Percentiles rank a stretch among this genome's conserved stretches.
These are phyloP conservation scores for Inga leiocalycina DNA, from an alignment of 306 rosid genomes.

Conservation along the genomic window DNA sequence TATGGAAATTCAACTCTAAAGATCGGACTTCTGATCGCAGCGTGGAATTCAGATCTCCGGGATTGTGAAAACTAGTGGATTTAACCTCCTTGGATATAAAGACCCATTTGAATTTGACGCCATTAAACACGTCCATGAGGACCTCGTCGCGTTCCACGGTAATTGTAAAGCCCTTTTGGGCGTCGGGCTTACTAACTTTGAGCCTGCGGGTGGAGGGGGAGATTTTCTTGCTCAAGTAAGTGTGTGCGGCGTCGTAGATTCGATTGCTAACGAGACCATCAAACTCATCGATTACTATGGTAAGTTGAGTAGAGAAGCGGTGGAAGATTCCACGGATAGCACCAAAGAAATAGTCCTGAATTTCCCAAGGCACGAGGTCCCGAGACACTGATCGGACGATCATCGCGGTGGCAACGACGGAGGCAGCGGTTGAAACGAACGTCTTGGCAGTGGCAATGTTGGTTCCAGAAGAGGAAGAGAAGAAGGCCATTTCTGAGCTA, in stretches of 20 bases:
- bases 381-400: slow-evolving; percentile 50
- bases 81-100: slow-evolving; percentile 38
- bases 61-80: slow-evolving; percentile 28
- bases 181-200: slow-evolving; percentile 52
- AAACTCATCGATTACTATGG: slow-evolving; percentile 66
- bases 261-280: slow-evolving; percentile 64
- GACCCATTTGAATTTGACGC: slow-evolving; percentile 57
- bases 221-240: slow-evolving; percentile 54
- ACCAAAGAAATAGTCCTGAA: slow-evolving; percentile 36
- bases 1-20: slow-evolving; percentile 56
- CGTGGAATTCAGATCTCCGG: slow-evolving; percentile 37
- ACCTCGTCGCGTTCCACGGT: slow-evolving; percentile 53
- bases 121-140: slow-evolving; percentile 49
- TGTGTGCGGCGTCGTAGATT: slow-evolving; percentile 65
- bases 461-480: slow-evolving; percentile 41
- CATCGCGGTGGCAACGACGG: slow-evolving; percentile 64
- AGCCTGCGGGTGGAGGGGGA: slow-evolving; percentile 53
- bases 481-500: slow-evolving; percentile 32
- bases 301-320: slow-evolving; percentile 57
- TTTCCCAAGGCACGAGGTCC: slow-evolving; percentile 58
- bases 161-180: slow-evolving; percentile 39
- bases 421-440: slow-evolving; percentile 54
- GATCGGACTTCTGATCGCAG: slow-evolving; percentile 58
- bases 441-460: slow-evolving; percentile 58
- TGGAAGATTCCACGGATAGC: slow-evolving; percentile 30